Evolutionary conservation across 805 yeast species (phyloP), one percentile per base, ranked within the genome.

Genomic region (Candida silvicultrix): DNA sequence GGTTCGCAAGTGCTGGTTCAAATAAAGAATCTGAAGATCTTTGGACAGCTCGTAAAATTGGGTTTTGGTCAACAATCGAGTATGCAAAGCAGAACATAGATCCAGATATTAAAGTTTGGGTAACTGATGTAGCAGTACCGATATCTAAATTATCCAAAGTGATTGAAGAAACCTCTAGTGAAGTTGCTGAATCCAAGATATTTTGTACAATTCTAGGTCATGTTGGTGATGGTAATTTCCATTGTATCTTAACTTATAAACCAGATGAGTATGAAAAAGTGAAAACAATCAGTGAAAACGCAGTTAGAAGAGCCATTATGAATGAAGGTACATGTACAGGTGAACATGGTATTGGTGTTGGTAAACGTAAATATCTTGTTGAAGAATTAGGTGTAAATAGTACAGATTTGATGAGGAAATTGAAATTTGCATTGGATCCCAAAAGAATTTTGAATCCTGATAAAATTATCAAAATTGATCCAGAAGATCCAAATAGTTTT

Each of bases 311-410:
- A 40, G 92, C 89, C 0, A 65, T 85, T 12, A 72, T 66, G 3
- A 72, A 78, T 25, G 92, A 85, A 45, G 92, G 94, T 1, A 85
- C 94, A 2, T 79, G 86, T 50, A 81, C 87, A 5, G 92, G 94
- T 21, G 94, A 85, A 57, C 94, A 85, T 57, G 94, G 94, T 3
- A 75, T 85, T 38, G 94, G 94, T 3, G 68, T 81, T 34, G 88
- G 89, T 32, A 85, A 85, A 58, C 64, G 88, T 48, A 73, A 73
- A 28, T 77, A 71, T 46, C 62, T 85, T 31, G 67, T 70, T 29
- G 65, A 67, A 47, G 94, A 85, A 60, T 63, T 85, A 32, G 92
- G 89, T 1, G 66, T 68, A 4, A 81, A 75, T 2, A 74, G 90
- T 0, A 72, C 85, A 18, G 78, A 76, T 54, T 59, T 81, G 41